These are phyloP conservation scores for Neospermospora avenae DNA, from an alignment of 2,329 filamentous ascomycete species.

Conservation along the genomic window DNA sequence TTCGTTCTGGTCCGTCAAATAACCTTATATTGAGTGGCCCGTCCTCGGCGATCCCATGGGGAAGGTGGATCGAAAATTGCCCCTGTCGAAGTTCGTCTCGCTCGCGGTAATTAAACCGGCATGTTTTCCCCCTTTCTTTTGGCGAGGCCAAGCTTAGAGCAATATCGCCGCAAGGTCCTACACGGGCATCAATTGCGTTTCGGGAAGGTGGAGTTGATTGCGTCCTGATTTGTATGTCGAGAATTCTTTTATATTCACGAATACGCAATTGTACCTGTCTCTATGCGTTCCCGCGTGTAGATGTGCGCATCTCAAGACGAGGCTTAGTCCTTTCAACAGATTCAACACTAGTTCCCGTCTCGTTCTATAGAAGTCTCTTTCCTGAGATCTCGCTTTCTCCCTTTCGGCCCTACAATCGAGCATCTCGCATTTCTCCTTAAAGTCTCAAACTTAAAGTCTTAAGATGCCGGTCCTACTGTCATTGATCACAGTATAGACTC, in stretches of 20 bases:
- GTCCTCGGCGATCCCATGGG: neutral
- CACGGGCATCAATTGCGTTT: neutral
- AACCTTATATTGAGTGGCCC: neutral
- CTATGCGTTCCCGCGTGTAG: neutral
- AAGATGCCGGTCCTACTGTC: neutral
- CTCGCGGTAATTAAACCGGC: neutral
- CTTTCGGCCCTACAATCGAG: neutral
- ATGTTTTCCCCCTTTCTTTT: neutral
- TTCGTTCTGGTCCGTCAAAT: neutral
- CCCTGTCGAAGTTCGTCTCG: neutral
- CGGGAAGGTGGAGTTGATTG: neutral
- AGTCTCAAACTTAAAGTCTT: too few relatives aligned
- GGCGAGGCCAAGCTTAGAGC: neutral
- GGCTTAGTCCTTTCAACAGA: neutral
- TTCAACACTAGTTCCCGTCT: neutral
- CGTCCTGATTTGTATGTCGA: neutral
- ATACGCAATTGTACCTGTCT: neutral
- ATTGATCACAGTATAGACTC: neutral
- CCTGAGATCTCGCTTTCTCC: neutral
- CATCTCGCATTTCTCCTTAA: neutral
- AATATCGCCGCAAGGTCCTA: neutral
- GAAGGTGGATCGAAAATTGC: neutral
- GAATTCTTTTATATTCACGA: neutral
- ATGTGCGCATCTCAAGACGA: neutral
- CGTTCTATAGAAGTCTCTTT: neutral